Evolutionary conservation across 805 yeast genomes (phyloP), one percentile per base, ranked within the genome.

Genomic region (Gaillardinia entomophila): DNA sequence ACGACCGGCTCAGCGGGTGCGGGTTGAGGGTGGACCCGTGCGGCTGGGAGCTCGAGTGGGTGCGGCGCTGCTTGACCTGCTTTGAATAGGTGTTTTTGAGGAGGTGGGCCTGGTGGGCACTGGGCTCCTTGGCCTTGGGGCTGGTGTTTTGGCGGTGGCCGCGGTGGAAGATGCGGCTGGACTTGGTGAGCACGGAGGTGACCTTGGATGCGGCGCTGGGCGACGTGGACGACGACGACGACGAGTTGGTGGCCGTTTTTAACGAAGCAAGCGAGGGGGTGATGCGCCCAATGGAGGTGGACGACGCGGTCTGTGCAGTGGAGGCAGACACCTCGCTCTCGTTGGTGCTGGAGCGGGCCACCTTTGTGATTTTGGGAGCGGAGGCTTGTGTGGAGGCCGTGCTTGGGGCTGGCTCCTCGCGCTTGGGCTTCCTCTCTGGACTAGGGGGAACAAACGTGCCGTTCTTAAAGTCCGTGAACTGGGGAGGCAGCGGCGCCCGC

Each of bases 61-160:
- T 51, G n/a, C 66, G 40, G 36, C 51, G 48, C 28, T 55, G 56
- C 33, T 49, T 58, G 12, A 59, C 57, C 22, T 58, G 66, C 20
- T 48, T 49, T 3, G 59, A 50, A 41, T 62, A 62, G 2, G 62
- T 45, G 30, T 54, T 46, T 19, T 51, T 46, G n/a, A 46, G 41
- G 24, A 36, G 53, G 38, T 33, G 37, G 33, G 31, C 37, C 5
- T 28, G 17, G 1, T 37, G 23, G 7, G 32, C 32, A 16, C 33
- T 38, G 16, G 28, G 36, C 33, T 33, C 33, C 5, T 31, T 29
- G 2, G 38, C 17, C 16, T 28, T 19, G 14, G 42, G 15, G 15
- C 27, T 13, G 29, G 38, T 35, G 14, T 35, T 38, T 26, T 40
- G 44, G 28, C 32, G 45, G 25, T 41, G 42, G 24, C 34, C 42